Conservation (phyloP, 1,139 yeast genomes). For the Kluyveromyces sp. region DNA sequence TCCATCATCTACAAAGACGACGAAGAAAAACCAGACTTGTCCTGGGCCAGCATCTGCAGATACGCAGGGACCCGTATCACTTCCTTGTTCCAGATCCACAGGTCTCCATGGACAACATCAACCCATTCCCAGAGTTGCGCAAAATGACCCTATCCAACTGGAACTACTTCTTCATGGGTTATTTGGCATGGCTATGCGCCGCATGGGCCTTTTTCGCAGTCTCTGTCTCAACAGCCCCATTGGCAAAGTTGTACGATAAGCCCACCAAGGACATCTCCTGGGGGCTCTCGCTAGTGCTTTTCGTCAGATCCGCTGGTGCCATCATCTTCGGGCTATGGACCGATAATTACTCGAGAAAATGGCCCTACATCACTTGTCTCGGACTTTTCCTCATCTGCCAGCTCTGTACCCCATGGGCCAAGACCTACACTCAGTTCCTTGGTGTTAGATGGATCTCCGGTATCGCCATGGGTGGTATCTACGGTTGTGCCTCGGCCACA, state of each 20-base stretch:
- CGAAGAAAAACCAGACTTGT: conserved; percentile 25
- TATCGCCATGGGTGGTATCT: conserved; percentile 63
- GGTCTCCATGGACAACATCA: conserved; percentile 25
- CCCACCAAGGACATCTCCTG: conserved; percentile 54
- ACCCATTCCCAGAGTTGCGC: conserved; percentile 48
- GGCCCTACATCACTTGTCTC: conserved; percentile 55
- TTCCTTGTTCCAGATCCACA: conserved; percentile 23
- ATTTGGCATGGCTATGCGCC: conserved; percentile 71
- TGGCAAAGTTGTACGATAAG: conserved; percentile 47
- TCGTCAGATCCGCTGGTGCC: conserved; percentile 75
- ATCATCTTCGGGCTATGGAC: conserved; percentile 57
- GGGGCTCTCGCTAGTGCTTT: conserved; percentile 74
- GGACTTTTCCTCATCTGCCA: conserved; percentile 49
- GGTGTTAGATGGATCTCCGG: conserved; percentile 66
- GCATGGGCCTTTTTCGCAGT: conserved; percentile 73
- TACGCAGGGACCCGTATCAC: conserved; percentile 27
- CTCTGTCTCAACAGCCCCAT: conserved; percentile 47
- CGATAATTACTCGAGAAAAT: conserved; percentile 66
- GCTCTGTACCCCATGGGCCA: conserved; percentile 65
- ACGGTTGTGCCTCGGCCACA: conserved; percentile 60
- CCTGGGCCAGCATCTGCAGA: conserved; percentile 14
- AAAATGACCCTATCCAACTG: conserved; percentile 50
- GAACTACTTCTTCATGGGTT: conserved; percentile 51
- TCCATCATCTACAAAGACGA: conserved; percentile 9
- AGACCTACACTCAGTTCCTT: conserved; percentile 54